Percentiles rank a stretch among this genome's conserved stretches.
phyloP scores from a whole-genome alignment of 495 filamentous ascomycete genomes.

The Penicillium silybi region DNA sequence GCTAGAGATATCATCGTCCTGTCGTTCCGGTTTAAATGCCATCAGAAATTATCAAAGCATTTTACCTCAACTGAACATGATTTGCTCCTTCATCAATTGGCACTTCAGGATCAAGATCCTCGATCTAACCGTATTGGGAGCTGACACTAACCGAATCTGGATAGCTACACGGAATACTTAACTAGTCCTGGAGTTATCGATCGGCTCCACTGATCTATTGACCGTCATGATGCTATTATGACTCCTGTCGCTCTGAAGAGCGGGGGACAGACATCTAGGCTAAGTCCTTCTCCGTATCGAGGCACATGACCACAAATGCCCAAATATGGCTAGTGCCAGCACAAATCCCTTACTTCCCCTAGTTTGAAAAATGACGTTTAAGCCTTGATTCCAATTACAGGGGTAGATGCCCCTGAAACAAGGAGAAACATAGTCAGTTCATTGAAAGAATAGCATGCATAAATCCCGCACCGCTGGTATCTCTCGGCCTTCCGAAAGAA shows the following conservation, averaged over 20 bases:
- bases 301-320: not conserved
- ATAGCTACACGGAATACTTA: not conserved
- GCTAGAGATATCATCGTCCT: no score
- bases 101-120: not conserved
- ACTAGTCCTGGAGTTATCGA: not conserved
- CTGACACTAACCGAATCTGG: not conserved
- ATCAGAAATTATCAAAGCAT: not conserved
- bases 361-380: slow-evolving; percentile 1
- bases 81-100: not conserved
- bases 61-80: not conserved
- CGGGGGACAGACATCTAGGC: no score
- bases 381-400: slow-evolving; percentile 1
- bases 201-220: not conserved
- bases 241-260: not conserved
- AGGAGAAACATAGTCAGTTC: not conserved
- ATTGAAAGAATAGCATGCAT: not conserved
- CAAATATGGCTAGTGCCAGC: not conserved
- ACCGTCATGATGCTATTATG: not conserved
- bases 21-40: no score
- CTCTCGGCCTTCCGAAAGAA: not conserved
- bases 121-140: not conserved
- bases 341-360: slow-evolving; percentile 1
- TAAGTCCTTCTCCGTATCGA: not conserved
- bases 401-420: not conserved
- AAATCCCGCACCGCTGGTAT: not conserved